Evolutionary conservation across 768 basidiomycete species (phyloP).

Genomic region (Kwoniella sp.): DNA sequence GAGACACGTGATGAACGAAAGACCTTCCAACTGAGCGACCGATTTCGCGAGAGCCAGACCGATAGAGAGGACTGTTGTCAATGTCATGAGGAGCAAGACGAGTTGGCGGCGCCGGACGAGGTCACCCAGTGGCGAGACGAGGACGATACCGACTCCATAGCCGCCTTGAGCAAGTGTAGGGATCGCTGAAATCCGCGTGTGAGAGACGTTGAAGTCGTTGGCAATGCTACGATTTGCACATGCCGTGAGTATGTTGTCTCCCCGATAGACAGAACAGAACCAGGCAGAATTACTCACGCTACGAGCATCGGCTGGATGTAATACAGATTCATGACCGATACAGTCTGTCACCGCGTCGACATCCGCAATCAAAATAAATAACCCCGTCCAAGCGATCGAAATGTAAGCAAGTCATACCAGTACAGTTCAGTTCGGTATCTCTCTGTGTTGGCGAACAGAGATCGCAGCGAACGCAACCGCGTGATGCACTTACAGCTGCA

Average conservation of each 20-base stretch:
- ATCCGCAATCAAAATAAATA: not conserved
- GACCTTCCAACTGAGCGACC: slow-evolving; percentile 66
- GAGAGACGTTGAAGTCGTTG: slow-evolving; percentile 41
- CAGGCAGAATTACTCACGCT: slow-evolving; percentile 56
- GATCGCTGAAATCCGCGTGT: slow-evolving; percentile 50
- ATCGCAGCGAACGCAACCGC: not conserved
- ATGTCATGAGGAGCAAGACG: slow-evolving; percentile 63
- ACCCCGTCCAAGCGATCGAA: not conserved
- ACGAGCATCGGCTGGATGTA: slow-evolving; percentile 71
- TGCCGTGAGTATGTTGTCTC: too few species aligned
- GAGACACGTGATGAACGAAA: slow-evolving; percentile 73
- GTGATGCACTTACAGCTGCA: slow-evolving; percentile 63
- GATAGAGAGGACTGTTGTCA: slow-evolving; percentile 67
- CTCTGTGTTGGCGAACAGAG: not conserved
- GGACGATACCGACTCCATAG: slow-evolving; percentile 71
- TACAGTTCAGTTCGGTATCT: not conserved
- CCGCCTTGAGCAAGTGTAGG: slow-evolving; percentile 59
- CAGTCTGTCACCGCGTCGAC: too few species aligned
- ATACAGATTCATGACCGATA: slow-evolving; percentile 66
- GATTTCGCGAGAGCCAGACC: slow-evolving; percentile 69
- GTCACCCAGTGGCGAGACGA: slow-evolving; percentile 82
- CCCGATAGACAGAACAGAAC: too few species aligned
- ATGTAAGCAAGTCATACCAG: too few species aligned
- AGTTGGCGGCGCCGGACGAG: slow-evolving; percentile 75
- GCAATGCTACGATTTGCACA: slow-evolving; percentile 52